Conservation (phyloP, 1,284 basidiomycete genomes). For the Filobasidium uniguttulatum region DNA sequence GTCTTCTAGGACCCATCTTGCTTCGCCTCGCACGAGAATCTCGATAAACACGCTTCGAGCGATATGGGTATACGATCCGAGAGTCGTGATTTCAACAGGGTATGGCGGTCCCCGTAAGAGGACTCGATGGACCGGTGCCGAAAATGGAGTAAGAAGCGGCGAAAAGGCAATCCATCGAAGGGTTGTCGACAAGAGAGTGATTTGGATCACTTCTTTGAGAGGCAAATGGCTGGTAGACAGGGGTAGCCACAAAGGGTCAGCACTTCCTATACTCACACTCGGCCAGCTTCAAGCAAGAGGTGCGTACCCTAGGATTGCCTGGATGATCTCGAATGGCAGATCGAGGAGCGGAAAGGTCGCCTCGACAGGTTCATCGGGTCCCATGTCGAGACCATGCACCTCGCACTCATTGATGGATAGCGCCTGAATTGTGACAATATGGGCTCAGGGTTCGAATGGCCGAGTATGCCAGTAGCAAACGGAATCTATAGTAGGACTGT, state of each 20-base stretch:
- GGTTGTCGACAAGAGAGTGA: conserved; percentile 23
- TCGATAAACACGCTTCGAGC: conserved; percentile 24
- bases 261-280: not conserved
- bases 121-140: conserved; percentile 16
- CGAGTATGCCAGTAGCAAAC: not conserved
- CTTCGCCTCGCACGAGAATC: conserved; percentile 23
- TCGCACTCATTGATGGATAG: not conserved
- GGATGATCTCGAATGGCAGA: not conserved
- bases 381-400: not conserved
- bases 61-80: conserved; percentile 22
- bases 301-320: not conserved
- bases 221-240: conserved; percentile 20
- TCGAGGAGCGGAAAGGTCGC: not conserved
- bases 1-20: conserved; percentile 30
- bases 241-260: not conserved
- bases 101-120: conserved; percentile 23
- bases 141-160: conserved; percentile 26
- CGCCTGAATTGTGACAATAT: not conserved
- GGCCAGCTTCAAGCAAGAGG: not conserved
- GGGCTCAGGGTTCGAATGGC: not conserved
- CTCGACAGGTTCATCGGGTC: not conserved
- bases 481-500: not conserved
- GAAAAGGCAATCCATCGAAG: conserved; percentile 20
- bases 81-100: conserved; percentile 19
- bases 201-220: conserved; percentile 20